These are phyloP conservation scores for Graphiopsis chlorocephala DNA, from an alignment of 2,329 filamentous ascomycete genomes.

Conservation along the genomic window DNA sequence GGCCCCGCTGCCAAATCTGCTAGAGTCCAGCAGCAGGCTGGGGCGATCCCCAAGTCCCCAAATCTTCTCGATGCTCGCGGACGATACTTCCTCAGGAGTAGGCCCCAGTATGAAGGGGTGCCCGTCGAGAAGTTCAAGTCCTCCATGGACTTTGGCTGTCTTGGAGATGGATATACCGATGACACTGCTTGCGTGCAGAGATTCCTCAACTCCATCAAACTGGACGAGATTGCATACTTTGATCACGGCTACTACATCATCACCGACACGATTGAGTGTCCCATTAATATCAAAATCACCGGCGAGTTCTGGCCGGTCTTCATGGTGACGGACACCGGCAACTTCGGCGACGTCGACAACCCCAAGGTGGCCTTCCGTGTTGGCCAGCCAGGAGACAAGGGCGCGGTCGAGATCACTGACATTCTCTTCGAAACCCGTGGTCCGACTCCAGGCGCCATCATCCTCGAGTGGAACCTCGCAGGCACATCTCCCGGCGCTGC, in stretches of 20 bases:
- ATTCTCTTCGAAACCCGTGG: constrained; percentile 82
- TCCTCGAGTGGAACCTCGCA: constrained; percentile 87
- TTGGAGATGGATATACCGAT: constrained; percentile 80
- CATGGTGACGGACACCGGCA: constrained; percentile 72
- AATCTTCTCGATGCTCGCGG: constrained; percentile 58
- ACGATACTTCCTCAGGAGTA: constrained; percentile 73
- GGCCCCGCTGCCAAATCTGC: constrained; percentile 25
- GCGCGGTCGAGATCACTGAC: constrained; percentile 83
- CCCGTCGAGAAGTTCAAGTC: constrained; percentile 70
- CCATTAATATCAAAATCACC: constrained; percentile 69
- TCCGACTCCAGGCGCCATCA: constrained; percentile 78
- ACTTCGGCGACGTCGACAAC: constrained; percentile 70
- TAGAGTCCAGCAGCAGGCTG: constrained; percentile 34
- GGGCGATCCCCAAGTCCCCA: constrained; percentile 60
- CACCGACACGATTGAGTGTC: constrained; percentile 58
- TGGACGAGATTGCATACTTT: constrained; percentile 61
- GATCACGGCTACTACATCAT: constrained; percentile 64
- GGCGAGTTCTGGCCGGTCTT: constrained; percentile 91
- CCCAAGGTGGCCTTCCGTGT: constrained; percentile 84
- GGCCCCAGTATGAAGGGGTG: constrained; percentile 78
- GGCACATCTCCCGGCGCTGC: constrained; percentile 64
- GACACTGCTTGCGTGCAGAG: constrained; percentile 82
- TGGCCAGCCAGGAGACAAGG: constrained; percentile 71
- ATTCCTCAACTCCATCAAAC: constrained; percentile 64
- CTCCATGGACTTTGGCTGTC: constrained; percentile 54